Evolutionary conservation across 2,329 filamentous ascomycete genomes (phyloP).

Genomic region (Dryadomyces quercus-mongolicae): DNA sequence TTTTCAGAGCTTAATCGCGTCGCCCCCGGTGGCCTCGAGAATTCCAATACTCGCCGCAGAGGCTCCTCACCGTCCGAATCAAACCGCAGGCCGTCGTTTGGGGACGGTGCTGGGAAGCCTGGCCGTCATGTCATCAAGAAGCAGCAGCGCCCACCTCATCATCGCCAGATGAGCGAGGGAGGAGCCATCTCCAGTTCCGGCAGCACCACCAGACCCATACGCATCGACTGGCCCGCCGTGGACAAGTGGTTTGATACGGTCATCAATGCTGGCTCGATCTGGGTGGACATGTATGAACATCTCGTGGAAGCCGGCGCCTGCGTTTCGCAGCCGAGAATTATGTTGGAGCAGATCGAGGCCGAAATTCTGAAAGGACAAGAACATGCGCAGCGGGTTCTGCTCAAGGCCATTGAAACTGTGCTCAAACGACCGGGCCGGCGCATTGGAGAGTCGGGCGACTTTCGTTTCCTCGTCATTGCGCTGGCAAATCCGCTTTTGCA

Average conservation of each 20-base stretch:
- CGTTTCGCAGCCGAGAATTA: constrained; percentile 23
- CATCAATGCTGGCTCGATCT: constrained; percentile 54
- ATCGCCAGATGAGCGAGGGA: constrained; percentile 19
- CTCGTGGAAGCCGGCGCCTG: constrained; percentile 26
- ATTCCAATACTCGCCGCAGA: too few species aligned
- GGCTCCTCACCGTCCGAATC: constrained; percentile 37
- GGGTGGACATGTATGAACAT: constrained; percentile 48
- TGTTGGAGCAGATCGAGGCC: constrained; percentile 29
- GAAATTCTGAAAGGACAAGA: constrained; percentile 45
- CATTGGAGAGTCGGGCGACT: constrained; percentile 54
- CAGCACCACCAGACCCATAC: constrained; percentile 25
- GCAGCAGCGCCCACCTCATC: not conserved
- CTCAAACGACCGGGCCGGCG: constrained; percentile 67
- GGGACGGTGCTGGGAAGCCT: constrained; percentile 73
- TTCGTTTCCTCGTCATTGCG: constrained; percentile 68
- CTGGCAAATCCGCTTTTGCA: constrained; percentile 68
- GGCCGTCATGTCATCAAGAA: constrained; percentile 36
- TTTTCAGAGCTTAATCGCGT: not conserved
- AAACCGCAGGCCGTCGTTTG: constrained; percentile 66
- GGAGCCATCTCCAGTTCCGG: constrained; percentile 12
- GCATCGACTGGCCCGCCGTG: constrained; percentile 63
- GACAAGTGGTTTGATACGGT: constrained; percentile 64
- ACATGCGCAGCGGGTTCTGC: constrained; percentile 55
- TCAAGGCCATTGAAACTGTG: constrained; percentile 69
- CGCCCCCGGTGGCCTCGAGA: not conserved